Evolutionary conservation across 352 stramenopile genomes (phyloP).

Genomic region (Hyaloperonospora arabidopsidis): DNA sequence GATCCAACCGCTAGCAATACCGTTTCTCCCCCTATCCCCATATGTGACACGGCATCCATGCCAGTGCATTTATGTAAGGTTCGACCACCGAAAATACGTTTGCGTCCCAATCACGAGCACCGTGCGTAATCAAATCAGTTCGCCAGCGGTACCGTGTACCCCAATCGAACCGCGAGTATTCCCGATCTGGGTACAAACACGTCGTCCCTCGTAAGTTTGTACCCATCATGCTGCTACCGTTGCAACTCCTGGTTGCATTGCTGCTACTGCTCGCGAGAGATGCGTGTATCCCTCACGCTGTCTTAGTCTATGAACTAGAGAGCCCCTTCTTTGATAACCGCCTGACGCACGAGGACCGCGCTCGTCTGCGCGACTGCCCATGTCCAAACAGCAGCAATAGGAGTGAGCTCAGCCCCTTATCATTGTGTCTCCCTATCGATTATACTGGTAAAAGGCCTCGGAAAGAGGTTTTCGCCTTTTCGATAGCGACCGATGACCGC

Average conservation of each 20-base stretch:
- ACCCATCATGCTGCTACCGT: not conserved
- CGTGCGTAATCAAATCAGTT: conserved; percentile 7
- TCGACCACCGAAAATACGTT: conserved; percentile 18
- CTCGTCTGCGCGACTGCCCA: conserved; percentile 38
- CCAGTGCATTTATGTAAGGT: too few species aligned
- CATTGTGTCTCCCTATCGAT: conserved; percentile 52
- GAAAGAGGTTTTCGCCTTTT: conserved; percentile 78
- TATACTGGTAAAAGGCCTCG: conserved; percentile 16
- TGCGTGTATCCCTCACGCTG: conserved; percentile 2
- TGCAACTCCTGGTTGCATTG: not conserved
- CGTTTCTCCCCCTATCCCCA: too few species aligned
- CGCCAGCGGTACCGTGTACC: conserved; percentile 15
- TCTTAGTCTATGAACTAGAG: conserved; percentile 19
- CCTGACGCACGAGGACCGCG: conserved; percentile 29
- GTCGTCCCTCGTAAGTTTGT: too few species aligned
- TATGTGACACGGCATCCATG: too few species aligned
- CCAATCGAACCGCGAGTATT: not conserved
- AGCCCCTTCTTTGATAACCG: conserved; percentile 9
- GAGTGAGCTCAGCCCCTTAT: conserved; percentile 6
- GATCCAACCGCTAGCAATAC: too few species aligned
- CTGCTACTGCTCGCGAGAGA: conserved; percentile 10
- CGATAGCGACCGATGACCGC: conserved; percentile 41
- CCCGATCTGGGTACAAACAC: too few species aligned
- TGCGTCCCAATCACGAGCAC: not conserved
- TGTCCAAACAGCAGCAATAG: conserved; percentile 24